Percentiles rank a stretch among this genome's conserved stretches.
These are phyloP conservation scores for Russula olivacea DNA, from an alignment of 768 basidiomycete species.

Conservation along the genomic window DNA sequence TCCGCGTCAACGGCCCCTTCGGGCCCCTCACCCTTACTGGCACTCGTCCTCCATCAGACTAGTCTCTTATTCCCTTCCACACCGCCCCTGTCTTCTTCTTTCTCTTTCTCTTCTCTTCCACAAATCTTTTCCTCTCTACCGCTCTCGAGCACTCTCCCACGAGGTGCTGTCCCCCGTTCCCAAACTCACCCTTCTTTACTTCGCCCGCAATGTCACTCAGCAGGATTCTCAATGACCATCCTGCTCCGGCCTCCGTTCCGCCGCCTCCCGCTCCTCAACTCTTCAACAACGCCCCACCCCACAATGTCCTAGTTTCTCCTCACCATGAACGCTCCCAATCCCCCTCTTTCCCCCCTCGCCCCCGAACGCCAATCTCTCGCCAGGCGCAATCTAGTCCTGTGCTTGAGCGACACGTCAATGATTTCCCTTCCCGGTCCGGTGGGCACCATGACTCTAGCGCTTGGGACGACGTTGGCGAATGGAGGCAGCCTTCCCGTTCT, in stretches of 20 bases:
- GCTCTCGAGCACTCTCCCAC: constrained; percentile 17
- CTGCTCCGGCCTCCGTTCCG: constrained; percentile 31
- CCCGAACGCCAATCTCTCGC: constrained; percentile 22
- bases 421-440: constrained; percentile 36
- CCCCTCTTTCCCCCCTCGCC: constrained; percentile 20
- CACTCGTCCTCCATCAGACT: not conserved
- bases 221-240: constrained; percentile 44
- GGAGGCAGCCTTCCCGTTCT: constrained; percentile 36
- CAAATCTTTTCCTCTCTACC: constrained; percentile 2
- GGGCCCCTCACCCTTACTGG: constrained; percentile 9
- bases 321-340: constrained; percentile 17
- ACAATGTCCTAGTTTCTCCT: constrained; percentile 28
- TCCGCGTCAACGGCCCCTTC: constrained; percentile 20
- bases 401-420: constrained; percentile 32
- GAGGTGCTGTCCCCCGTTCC: not conserved
- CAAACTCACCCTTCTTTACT: constrained; percentile 2
- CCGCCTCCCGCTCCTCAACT: constrained; percentile 30
- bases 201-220: constrained; percentile 26
- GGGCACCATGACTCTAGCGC: constrained; percentile 37
- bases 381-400: constrained; percentile 27
- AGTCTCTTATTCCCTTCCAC: not conserved
- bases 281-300: constrained; percentile 29
- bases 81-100: not conserved
- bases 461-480: constrained; percentile 38
- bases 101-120: not conserved